phyloP scores from a whole-genome alignment of 2,329 filamentous ascomycete species.

The Penicillium sp. region DNA sequence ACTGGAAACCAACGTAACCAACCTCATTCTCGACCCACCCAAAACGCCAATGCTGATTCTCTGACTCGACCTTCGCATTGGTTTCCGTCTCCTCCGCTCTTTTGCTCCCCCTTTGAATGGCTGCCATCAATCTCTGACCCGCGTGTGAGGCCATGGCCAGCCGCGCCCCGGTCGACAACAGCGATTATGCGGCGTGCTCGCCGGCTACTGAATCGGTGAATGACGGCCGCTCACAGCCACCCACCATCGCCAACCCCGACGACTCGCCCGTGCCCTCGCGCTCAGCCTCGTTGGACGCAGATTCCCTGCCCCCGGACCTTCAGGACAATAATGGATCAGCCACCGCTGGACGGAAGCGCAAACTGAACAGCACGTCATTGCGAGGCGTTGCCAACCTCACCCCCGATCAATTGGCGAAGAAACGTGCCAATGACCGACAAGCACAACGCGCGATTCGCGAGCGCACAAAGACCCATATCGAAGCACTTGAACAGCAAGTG shows the following conservation, averaged over 20 bases:
- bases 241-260: constrained; percentile 26
- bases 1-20: not conserved
- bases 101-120: constrained; percentile 31
- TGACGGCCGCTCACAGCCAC: constrained; percentile 15
- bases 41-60: constrained; percentile 4
- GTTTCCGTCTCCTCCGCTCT: not conserved
- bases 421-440: constrained; percentile 88
- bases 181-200: constrained; percentile 33
- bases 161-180: constrained; percentile 29
- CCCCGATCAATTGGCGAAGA: constrained; percentile 84
- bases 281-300: constrained; percentile 28
- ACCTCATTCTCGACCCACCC: constrained; percentile 14
- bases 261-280: constrained; percentile 32
- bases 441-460: constrained; percentile 84
- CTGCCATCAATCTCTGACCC: constrained; percentile 25
- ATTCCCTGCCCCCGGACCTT: constrained; percentile 21
- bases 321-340: constrained; percentile 18
- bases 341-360: constrained; percentile 46
- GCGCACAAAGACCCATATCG: constrained; percentile 79
- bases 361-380: constrained; percentile 49
- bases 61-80: not conserved
- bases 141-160: constrained; percentile 40
- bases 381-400: constrained; percentile 86
- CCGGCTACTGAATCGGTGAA: constrained; percentile 25
- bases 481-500: constrained; percentile 72